Percentiles rank a stretch among this genome's conserved stretches.
Evolutionary conservation across 1,284 basidiomycete species (phyloP).

Genomic region (Sporisorium sorghi): DNA sequence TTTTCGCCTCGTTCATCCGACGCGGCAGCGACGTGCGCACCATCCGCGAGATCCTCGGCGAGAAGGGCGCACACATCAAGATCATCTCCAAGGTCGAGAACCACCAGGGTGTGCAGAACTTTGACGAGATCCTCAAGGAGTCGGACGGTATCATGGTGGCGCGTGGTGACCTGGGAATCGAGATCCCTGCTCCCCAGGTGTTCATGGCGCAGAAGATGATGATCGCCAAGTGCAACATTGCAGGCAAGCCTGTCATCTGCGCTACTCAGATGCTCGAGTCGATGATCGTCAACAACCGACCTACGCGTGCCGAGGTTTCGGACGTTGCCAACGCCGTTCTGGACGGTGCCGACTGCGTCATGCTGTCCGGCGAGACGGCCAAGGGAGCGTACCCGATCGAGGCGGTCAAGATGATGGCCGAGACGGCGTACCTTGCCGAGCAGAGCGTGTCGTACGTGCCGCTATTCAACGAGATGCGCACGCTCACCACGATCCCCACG

Average conservation of each 20-base stretch:
- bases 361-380: conserved; percentile 69
- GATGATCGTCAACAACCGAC: conserved; percentile 70
- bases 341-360: conserved; percentile 69
- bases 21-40: conserved; percentile 63
- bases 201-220: conserved; percentile 70
- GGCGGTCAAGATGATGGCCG: conserved; percentile 71
- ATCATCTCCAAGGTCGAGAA: conserved; percentile 70
- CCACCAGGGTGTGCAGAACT: conserved; percentile 69
- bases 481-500: conserved; percentile 63
- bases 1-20: conserved; percentile 69
- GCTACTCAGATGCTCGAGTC: conserved; percentile 99
- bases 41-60: conserved; percentile 67
- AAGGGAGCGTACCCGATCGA: conserved; percentile 68
- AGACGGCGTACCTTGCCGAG: conserved; percentile 69
- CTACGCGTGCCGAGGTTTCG: conserved; percentile 68
- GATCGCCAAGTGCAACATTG: conserved; percentile 69
- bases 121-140: conserved; percentile 69
- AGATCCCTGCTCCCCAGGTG: conserved; percentile 74
- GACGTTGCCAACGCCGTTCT: conserved; percentile 69
- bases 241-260: conserved; percentile 88
- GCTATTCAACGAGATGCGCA: conserved; percentile 72
- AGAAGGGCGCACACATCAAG: conserved; percentile 68
- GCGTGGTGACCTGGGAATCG: conserved; percentile 69
- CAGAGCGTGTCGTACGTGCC: conserved; percentile 67
- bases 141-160: conserved; percentile 70